Conservation (phyloP, 371 early-diverging fungal genomes). For the Rhizopus delemar region DNA sequence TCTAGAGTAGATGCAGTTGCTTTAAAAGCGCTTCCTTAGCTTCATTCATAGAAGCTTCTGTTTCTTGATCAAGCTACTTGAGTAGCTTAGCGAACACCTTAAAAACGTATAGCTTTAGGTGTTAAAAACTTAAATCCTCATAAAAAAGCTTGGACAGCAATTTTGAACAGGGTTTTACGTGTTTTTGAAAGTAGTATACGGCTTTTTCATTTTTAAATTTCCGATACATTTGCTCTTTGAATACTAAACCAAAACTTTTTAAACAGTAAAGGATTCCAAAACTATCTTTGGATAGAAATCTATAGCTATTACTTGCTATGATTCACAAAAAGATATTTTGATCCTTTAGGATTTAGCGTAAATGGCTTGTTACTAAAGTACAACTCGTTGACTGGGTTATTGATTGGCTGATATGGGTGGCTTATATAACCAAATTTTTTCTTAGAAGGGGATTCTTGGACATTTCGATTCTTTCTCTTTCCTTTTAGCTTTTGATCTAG, state of each 20-base stretch:
- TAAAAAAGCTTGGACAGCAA: not conserved
- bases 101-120: conserved; percentile 25
- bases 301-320: too few species aligned
- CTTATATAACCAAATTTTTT: conserved; percentile 4
- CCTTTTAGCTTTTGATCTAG: conserved; percentile 6
- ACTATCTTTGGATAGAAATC: too few species aligned
- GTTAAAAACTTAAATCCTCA: not conserved
- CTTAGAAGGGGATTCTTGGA: not conserved
- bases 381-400: not conserved
- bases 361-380: not conserved
- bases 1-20: conserved; percentile 71
- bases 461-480: not conserved
- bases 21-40: conserved; percentile 84
- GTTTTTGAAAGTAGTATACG: too few species aligned
- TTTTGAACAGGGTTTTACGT: not conserved
- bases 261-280: too few species aligned
- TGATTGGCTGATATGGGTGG: conserved; percentile 1
- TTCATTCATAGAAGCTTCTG: conserved; percentile 81
- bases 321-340: not conserved
- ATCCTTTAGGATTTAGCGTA: not conserved
- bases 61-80: conserved; percentile 76
- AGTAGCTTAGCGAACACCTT: conserved; percentile 75
- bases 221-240: too few species aligned
- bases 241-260: too few species aligned
- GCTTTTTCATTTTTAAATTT: too few species aligned